phyloP scores from a whole-genome alignment of 2,329 filamentous ascomycete species.

The Fusarium robinianum region DNA sequence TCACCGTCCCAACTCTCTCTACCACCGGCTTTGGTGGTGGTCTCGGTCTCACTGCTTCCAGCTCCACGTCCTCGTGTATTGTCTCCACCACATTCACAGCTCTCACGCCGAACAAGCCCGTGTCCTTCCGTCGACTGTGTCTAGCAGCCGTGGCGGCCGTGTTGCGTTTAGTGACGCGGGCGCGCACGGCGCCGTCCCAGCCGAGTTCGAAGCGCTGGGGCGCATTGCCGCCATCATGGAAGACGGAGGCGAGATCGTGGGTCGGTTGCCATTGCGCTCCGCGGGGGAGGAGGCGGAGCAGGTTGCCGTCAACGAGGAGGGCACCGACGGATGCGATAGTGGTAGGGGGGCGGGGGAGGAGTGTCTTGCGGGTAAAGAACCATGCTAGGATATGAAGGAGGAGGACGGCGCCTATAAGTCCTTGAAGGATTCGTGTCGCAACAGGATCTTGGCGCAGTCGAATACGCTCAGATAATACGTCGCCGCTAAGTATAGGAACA shows the following conservation, averaged over 20 bases:
- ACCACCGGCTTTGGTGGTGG: conserved; percentile 13
- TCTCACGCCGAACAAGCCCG: conserved; percentile 30
- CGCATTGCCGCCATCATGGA: conserved; percentile 19
- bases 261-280: conserved; percentile 34
- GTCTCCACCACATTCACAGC: conserved; percentile 17
- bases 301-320: conserved; percentile 45
- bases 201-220: conserved; percentile 26
- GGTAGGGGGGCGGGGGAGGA: conserved; percentile 39
- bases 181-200: conserved; percentile 26
- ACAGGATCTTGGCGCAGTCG: conserved; percentile 38
- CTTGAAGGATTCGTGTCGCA: conserved; percentile 43
- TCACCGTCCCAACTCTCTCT: conserved; percentile 28
- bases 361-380: conserved; percentile 33
- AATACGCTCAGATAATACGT: conserved; percentile 18
- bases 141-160: conserved; percentile 21
- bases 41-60: conserved; percentile 32
- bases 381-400: conserved; percentile 36
- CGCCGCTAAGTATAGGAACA: conserved; percentile 29
- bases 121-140: conserved; percentile 25
- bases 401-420: conserved; percentile 38
- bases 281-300: conserved; percentile 35
- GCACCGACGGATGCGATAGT: conserved; percentile 45
- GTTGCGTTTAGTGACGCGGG: conserved; percentile 10
- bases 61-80: conserved; percentile 31
- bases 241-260: conserved; percentile 23